Evolutionary conservation across 352 stramenopile genomes (phyloP).

Genomic region (Phytophthora quininea): DNA sequence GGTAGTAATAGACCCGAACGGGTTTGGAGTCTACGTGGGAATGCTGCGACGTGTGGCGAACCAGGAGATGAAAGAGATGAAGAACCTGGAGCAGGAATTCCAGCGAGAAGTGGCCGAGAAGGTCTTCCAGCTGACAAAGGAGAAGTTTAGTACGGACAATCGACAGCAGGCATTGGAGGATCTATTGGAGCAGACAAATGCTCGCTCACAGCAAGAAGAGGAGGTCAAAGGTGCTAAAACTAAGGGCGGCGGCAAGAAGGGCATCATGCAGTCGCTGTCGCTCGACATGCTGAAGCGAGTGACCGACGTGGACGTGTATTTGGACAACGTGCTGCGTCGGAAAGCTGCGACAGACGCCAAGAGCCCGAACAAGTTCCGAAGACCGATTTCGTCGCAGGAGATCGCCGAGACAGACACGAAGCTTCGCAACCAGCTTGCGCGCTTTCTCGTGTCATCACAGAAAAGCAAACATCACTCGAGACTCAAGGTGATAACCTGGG

Average conservation of each 20-base stretch:
- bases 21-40: slow-evolving; percentile 80
- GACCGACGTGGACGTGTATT: slow-evolving; percentile 82
- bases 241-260: slow-evolving; percentile 26
- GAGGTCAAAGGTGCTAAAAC: neutral
- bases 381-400: slow-evolving; percentile 66
- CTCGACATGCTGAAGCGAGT: slow-evolving; percentile 83
- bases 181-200: slow-evolving; percentile 48
- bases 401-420: slow-evolving; percentile 81
- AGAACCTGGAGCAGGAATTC: slow-evolving; percentile 81
- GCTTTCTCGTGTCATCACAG: slow-evolving; percentile 71
- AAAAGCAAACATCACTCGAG: slow-evolving; percentile 83
- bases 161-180: slow-evolving; percentile 74
- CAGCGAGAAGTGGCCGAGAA: slow-evolving; percentile 76
- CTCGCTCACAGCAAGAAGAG: slow-evolving; percentile 4
- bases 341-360: slow-evolving; percentile 50
- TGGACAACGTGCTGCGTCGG: slow-evolving; percentile 79
- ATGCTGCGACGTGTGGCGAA: slow-evolving; percentile 77
- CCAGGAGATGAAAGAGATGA: slow-evolving; percentile 83
- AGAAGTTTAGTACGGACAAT: slow-evolving; percentile 87
- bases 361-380: slow-evolving; percentile 30
- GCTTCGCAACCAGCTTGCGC: slow-evolving; percentile 79
- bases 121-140: slow-evolving; percentile 84
- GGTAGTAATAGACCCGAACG: slow-evolving; percentile 61
- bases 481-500: slow-evolving; percentile 87
- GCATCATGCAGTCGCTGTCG: slow-evolving; percentile 64